Conservation (phyloP, 208 protist species). For the Polymyxa betae region DNA sequence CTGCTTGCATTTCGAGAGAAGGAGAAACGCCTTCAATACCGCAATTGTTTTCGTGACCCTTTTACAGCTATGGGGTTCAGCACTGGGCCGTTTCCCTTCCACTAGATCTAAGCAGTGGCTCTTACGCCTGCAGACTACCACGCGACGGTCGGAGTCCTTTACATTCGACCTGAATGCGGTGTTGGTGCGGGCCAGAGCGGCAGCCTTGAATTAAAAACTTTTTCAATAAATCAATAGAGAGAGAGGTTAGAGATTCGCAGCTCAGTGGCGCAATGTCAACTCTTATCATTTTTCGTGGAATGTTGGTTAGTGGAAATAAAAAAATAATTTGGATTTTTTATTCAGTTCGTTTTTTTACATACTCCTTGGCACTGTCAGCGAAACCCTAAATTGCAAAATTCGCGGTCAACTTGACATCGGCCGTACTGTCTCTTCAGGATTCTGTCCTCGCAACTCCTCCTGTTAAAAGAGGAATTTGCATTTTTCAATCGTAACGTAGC, state of each 20-base stretch:
- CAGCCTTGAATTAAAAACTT: background rate
- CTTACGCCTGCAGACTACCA: background rate
- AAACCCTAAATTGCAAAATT: too few species aligned
- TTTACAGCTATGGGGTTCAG: background rate
- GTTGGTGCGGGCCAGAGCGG: background rate
- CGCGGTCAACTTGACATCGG: too few species aligned
- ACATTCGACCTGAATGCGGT: background rate
- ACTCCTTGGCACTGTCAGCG: too few species aligned
- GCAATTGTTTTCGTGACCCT: background rate
- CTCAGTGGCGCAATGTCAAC: too few species aligned
- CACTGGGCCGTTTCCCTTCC: background rate
- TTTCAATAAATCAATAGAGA: background rate
- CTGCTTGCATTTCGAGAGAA: background rate
- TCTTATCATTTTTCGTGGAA: too few species aligned
- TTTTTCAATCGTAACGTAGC: too few species aligned
- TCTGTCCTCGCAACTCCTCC: too few species aligned
- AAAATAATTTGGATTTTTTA: too few species aligned
- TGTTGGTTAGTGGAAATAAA: too few species aligned
- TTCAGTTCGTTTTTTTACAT: too few species aligned
- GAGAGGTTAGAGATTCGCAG: background rate
- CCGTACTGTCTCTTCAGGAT: too few species aligned
- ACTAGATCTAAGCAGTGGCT: background rate
- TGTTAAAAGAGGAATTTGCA: too few species aligned
- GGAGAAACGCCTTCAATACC: background rate
- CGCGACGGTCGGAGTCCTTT: background rate